Evolutionary conservation across 495 filamentous ascomycete species (phyloP), one percentile per base, ranked within the genome.

Genomic region (Penicillium parvum): DNA sequence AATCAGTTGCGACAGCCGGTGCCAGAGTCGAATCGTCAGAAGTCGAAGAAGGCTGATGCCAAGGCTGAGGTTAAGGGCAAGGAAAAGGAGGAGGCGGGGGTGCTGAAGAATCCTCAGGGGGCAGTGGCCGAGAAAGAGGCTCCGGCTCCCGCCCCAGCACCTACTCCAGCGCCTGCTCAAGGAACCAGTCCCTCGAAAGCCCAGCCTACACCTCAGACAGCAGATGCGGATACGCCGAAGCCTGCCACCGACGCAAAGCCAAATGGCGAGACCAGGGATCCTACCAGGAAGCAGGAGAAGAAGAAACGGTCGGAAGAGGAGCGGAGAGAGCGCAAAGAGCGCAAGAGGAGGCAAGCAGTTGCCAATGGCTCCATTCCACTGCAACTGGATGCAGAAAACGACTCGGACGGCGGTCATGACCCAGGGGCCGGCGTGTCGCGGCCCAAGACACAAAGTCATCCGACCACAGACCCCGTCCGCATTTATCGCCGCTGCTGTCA

Each of bases 401-500:
- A 67, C 16, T 68, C 68, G 19, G 78, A 83, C 47, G 77, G 65
- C 43, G 3, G 46, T 22, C 56, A 39, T 22, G 32, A 52, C 11
- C 48, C 61, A 36, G 52, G 58, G 8, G 60, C 58, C 41, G 49
- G 47, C 8, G 34, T 18, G 10, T 27, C 58, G 9, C 64, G 64
- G 15, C 45, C 79, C 12, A 81, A 72, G 44, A 71, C 76, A 10
- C 81, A 85, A 50, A 75, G 78, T 37, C 76, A 75, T 21, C 89
- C 91, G 0, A 96, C 90, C 3, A 96, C 85, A 12, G 91, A 95
- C 57, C 91, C 92, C 5, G 75, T 90, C 7, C 78, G 90, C 42
- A 96, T 98, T 60, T 98, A 98, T 63, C 79, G 90, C 36, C 79
- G 92, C 41, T 97, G 92, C 60, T 97, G 92, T 55, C 90, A 96